Evolutionary conservation across 2,329 filamentous ascomycete species (phyloP).

Genomic region (Xylaria sp.): DNA sequence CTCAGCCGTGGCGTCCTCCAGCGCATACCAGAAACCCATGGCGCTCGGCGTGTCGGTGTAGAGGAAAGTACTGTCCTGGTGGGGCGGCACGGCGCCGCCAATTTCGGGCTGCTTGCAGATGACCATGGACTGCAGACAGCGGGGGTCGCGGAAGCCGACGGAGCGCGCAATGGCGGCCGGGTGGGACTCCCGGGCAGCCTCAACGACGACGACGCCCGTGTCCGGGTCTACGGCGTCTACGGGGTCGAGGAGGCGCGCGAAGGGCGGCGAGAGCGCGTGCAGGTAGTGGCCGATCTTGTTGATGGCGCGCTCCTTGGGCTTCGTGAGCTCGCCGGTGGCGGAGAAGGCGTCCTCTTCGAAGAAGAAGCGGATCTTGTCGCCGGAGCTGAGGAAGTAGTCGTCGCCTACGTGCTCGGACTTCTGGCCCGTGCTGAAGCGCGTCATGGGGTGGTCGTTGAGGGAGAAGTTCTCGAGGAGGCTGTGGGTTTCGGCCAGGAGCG

Average conservation of each 20-base stretch:
- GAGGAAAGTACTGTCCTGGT: constrained; percentile 89
- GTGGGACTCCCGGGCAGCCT: constrained; percentile 30
- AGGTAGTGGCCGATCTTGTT: constrained; percentile 85
- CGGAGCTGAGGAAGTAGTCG: constrained; percentile 84
- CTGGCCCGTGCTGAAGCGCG: constrained; percentile 83
- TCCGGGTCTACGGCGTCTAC: constrained; percentile 39
- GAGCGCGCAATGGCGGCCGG: constrained; percentile 60
- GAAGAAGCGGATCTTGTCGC: constrained; percentile 93
- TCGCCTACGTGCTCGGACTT: constrained; percentile 77
- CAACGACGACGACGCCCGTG: constrained; percentile 16
- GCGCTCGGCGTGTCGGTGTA: constrained; percentile 86
- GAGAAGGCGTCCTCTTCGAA: constrained; percentile 93
- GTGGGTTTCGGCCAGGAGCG: constrained; percentile 70
- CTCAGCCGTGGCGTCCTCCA: constrained; percentile 80
- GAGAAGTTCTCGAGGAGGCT: constrained; percentile 69
- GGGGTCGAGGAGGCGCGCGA: constrained; percentile 49
- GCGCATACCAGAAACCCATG: constrained; percentile 94
- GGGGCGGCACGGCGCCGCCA: constrained; percentile 81
- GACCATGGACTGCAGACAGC: constrained; percentile 87
- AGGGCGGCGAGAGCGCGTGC: constrained; percentile 63
- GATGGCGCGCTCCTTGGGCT: constrained; percentile 78
- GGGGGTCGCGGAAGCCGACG: constrained; percentile 70
- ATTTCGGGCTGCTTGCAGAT: constrained; percentile 99
- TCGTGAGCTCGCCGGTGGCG: constrained; percentile 55
- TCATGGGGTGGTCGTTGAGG: constrained; percentile 83